Evolutionary conservation across 805 yeast genomes (phyloP).

Genomic region (Lipomyces spencermartinsiae): DNA sequence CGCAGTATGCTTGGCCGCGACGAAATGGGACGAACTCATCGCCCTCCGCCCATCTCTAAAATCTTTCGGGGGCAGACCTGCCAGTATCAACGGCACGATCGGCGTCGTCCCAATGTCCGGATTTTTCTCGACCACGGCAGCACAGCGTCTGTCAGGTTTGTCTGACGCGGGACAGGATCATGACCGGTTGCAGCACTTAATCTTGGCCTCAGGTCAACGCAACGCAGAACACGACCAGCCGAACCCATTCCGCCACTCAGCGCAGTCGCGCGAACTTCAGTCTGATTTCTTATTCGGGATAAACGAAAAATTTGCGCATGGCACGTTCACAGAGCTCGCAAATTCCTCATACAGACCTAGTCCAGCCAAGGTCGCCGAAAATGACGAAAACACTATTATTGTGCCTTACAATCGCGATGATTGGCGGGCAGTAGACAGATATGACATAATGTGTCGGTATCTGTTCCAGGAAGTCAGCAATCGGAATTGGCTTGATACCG

Average conservation of each 20-base stretch:
- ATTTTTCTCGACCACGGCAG: not conserved
- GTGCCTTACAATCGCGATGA: not conserved
- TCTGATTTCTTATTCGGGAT: not conserved
- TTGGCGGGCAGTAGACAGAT: conserved; percentile 17
- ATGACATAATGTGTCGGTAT: conserved; percentile 26
- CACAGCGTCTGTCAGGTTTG: not conserved
- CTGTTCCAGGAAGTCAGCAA: conserved; percentile 11
- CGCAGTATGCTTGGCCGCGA: too few species aligned
- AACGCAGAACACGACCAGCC: not conserved
- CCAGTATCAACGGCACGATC: too few species aligned
- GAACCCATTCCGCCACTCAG: not conserved
- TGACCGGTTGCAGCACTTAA: not conserved
- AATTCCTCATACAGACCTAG: not conserved
- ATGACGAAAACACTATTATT: not conserved
- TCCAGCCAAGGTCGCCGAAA: not conserved
- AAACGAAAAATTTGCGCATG: not conserved
- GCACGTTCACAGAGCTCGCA: not conserved
- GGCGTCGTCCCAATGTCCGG: not conserved
- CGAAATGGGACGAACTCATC: too few species aligned
- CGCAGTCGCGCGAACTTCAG: not conserved
- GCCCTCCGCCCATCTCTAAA: too few species aligned
- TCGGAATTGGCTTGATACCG: conserved; percentile 20
- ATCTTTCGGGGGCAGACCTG: not conserved
- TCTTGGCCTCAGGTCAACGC: not conserved
- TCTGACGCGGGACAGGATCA: not conserved